Evolutionary conservation across 2,329 filamentous ascomycete genomes (phyloP), one percentile per base, ranked within the genome.

Genomic region (Hirsutella rhossiliensis): DNA sequence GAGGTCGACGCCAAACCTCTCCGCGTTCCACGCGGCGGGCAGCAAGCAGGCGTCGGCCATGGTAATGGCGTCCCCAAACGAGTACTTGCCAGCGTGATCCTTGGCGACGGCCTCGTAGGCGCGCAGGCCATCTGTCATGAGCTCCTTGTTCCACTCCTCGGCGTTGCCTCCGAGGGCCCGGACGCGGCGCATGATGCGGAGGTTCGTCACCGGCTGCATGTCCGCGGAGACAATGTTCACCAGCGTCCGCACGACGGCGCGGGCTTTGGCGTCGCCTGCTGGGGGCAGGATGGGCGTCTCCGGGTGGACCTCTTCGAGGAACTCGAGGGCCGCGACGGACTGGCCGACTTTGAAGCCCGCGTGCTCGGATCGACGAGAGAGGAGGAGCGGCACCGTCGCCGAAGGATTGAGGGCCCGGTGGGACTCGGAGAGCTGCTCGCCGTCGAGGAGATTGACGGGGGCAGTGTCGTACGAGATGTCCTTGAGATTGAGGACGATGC

Each of bases 241-340:
- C 9, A 83, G 59, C 4, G 71, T 67, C 15, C 78, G 69, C 0
- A 76, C 73, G 3, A 59, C 54, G 0, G 76, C 76, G 17, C 78
- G 66, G 0, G 50, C 54, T 3, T 59, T 50, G 0, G 64, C 56
- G 23, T 73, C 58, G 0, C 61, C 57, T 0, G 48, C 7, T 0
- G 77, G 74, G 1, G 77, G 77, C 0, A 80, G 65, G 1, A 80
- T 64, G 0, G 62, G 50, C 0, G 56, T 46, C 0, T 62, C 52
- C 0, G 72, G 68, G 38, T 69, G 68, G 2, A 59, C 57, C 50
- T 82, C 77, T 40, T 81, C 77, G 3, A 82, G 66, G 48, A 74
- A 82, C 52, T 82, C 77, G 4, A 82, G 63, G 0, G 76, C 76
- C 2, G 78, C 73, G 31, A 78, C 55, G 5, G 75, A 80, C 52